Percentiles rank a stretch among this genome's conserved stretches.
These are phyloP conservation scores for Rhododendron henanense DNA, from an alignment of 148 eudicot genomes.

Conservation along the genomic window DNA sequence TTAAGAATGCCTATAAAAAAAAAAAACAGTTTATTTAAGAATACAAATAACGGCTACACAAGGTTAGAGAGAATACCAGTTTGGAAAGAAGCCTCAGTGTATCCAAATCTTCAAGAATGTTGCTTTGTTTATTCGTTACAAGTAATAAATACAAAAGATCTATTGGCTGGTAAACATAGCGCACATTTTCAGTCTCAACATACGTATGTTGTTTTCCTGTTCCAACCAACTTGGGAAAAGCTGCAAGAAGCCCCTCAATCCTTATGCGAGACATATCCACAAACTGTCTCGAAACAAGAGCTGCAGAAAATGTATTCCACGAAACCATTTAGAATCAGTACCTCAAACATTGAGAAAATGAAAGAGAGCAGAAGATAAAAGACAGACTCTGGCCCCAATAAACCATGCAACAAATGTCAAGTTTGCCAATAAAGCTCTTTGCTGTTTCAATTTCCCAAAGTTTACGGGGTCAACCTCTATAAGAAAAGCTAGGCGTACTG, in stretches of 20 bases:
- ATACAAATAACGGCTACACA: not conserved
- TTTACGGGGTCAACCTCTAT: not conserved
- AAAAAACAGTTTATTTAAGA: not conserved
- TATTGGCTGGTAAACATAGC: conserved; percentile 96
- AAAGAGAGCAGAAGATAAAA: not conserved
- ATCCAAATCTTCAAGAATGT: conserved; percentile 98
- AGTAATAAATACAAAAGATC: conserved; percentile 82
- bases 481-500: not conserved
- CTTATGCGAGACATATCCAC: conserved; percentile 92
- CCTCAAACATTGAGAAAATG: not conserved
- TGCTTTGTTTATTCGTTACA: conserved; percentile 94
- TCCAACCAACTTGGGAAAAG: conserved; percentile 94
- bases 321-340: not conserved
- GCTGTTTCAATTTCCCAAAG: not conserved
- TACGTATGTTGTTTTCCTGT: conserved; percentile 98
- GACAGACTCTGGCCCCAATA: not conserved
- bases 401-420: not conserved
- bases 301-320: conserved; percentile 31
- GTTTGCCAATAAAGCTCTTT: not conserved
- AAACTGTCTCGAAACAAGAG: conserved; percentile 91
- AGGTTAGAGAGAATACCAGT: conserved; percentile 59
- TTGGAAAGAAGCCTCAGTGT: conserved; percentile 94
- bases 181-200: conserved; percentile 97
- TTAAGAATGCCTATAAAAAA: not conserved
- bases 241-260: conserved; percentile 93